A percentile compares a stretch with the other conserved stretches of the same genome.
These are phyloP conservation scores for Physcomitrellopsis africana DNA, from an alignment of 225 moss, liverwort and hornwort species.

Conservation along the genomic window DNA sequence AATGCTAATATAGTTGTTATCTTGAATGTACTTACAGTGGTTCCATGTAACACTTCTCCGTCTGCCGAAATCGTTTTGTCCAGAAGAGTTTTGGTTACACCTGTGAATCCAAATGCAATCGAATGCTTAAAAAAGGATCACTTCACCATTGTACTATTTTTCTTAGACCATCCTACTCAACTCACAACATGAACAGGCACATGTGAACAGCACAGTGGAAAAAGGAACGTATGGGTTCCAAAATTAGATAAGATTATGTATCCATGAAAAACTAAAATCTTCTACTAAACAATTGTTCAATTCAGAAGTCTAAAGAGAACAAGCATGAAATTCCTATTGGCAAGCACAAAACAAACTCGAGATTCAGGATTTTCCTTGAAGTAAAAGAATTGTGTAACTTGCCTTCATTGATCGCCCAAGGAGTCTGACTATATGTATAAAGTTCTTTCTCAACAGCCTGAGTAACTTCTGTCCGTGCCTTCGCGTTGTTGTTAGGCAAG, in stretches of 20 bases:
- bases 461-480: slow-evolving; percentile 38
- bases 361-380: not conserved
- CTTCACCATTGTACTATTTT: not conserved
- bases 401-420: slow-evolving; percentile 64
- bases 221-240: too few relatives aligned
- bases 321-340: not conserved
- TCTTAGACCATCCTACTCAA: not conserved
- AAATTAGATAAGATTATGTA: too few relatives aligned
- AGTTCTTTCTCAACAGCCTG: slow-evolving; percentile 41
- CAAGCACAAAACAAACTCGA: slow-evolving; percentile 17
- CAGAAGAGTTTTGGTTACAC: slow-evolving; percentile 43
- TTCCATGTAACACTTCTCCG: slow-evolving; percentile 19
- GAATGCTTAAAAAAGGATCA: slow-evolving; percentile 15
- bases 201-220: not conserved
- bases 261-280: too few relatives aligned
- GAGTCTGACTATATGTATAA: slow-evolving; percentile 52
- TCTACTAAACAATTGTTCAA: not conserved
- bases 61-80: slow-evolving; percentile 24
- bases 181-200: slow-evolving; percentile 15
- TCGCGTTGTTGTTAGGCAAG: slow-evolving; percentile 31
- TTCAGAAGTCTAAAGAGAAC: not conserved
- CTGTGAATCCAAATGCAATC: slow-evolving; percentile 29
- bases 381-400: slow-evolving; percentile 29
- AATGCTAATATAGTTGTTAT: not conserved
- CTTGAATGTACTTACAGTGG: slow-evolving; percentile 36